Evolutionary conservation across 2,329 filamentous ascomycete genomes (phyloP), one percentile per base, ranked within the genome.

Genomic region (Aspergillus sp.): DNA sequence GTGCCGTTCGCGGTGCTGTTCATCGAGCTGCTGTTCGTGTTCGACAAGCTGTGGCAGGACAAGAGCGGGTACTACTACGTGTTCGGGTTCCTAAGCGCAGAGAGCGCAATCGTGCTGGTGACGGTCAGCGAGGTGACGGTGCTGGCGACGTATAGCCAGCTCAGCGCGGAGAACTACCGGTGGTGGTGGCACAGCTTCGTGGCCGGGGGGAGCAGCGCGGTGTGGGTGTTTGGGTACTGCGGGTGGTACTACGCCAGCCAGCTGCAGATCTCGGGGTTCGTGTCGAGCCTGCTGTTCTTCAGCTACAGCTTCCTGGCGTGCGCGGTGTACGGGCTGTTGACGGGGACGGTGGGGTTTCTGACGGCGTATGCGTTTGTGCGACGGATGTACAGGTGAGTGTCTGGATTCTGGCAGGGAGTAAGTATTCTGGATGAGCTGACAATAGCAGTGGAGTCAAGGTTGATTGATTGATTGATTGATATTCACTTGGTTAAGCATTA

Each of bases 111-210:
- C 36, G 63, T 91, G 6, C 68, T 86, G 17, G 59, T 91, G 26
- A 86, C 83, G 1, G 75, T 93, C 17, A 76, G 84, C 45, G 83
- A 91, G 62, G 83, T 88, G 32, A 88, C 83, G 1, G 75, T 93
- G 14, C 84, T 93, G 37, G 78, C 79, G 2, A 81, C 86, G 11
- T 93, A 93, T 58, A 73, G 83, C 29, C 81, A 85, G 61, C 74
- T 93, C 12, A 89, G 84, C 61, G 71, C 76, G 2, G 86, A 93
- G 66, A 72, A 74, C 58, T 44, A n/a, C 13, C 74, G 85, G 55
- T 93, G 86, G 86, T 91, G 83, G 83, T 93, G 85, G 85, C 82
- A 84, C 56, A 85, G 81, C 32, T 91, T 93, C 64, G 61, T 84
- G 30, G 74, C 86, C 6, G 86, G 86, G 27, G 81, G 80, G 29